These are phyloP conservation scores for Crithidia expoeki DNA, from an alignment of 208 protist genomes.

Conservation along the genomic window DNA sequence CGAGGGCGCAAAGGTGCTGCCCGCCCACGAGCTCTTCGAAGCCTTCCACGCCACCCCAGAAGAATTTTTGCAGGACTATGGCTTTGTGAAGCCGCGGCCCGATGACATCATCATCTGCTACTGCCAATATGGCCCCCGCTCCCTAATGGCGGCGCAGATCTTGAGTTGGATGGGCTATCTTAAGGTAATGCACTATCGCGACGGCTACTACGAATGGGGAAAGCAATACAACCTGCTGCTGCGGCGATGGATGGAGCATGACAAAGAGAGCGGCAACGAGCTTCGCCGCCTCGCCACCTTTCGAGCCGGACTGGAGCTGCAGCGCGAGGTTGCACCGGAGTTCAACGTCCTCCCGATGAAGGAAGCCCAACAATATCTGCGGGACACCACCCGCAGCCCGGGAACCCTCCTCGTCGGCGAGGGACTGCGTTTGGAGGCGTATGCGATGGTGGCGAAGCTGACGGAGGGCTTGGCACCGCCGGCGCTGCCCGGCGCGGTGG, in stretches of 20 bases:
- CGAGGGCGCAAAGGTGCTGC: slow-evolving; percentile 82
- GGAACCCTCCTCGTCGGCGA: slow-evolving; percentile 62
- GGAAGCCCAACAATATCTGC: slow-evolving; percentile 61
- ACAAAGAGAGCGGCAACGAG: slow-evolving; percentile 74
- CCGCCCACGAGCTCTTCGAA: slow-evolving; percentile 84
- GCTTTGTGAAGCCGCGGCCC: slow-evolving; percentile 72
- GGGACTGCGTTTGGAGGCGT: slow-evolving; percentile 63
- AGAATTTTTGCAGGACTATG: slow-evolving; percentile 72
- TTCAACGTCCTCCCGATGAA: slow-evolving; percentile 79
- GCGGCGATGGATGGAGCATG: slow-evolving; percentile 83
- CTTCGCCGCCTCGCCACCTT: slow-evolving; percentile 65
- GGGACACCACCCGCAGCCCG: slow-evolving; percentile 75
- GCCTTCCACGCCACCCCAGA: slow-evolving; percentile 78
- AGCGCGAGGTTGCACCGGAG: slow-evolving; percentile 80
- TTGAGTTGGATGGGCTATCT: slow-evolving; percentile 86
- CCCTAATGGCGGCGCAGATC: slow-evolving; percentile 84
- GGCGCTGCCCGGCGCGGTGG: slow-evolving; percentile 43
- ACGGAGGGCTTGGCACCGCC: slow-evolving; percentile 45
- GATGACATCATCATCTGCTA: slow-evolving; percentile 83
- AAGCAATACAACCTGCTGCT: slow-evolving; percentile 88
- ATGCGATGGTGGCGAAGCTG: slow-evolving; percentile 53
- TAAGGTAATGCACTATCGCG: slow-evolving; percentile 78
- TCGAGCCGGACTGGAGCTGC: slow-evolving; percentile 67
- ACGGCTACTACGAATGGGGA: slow-evolving; percentile 85
- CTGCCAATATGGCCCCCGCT: slow-evolving; percentile 82